A percentile compares a stretch with the other conserved stretches of the same genome.
Conservation (phyloP, 139 green algal species). For the Pedinophyceae sp. region DNA sequence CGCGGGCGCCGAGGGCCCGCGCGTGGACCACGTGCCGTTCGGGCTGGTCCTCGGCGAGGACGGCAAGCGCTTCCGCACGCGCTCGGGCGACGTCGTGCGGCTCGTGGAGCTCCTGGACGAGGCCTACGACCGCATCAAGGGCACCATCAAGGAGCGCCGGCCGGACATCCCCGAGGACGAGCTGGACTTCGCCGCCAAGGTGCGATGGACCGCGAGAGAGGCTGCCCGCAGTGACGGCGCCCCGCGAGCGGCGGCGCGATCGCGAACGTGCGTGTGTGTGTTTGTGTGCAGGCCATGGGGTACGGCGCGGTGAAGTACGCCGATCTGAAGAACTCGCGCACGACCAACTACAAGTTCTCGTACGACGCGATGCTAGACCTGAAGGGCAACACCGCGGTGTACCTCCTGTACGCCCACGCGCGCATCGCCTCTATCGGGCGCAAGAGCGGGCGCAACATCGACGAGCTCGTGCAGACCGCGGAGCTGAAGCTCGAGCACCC, state of each 20-base stretch:
- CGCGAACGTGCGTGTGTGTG: no score
- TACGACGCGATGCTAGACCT: slow-evolving; percentile 79
- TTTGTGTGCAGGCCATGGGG: slow-evolving; percentile 1
- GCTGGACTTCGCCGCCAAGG: no score
- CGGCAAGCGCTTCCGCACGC: slow-evolving; percentile 74
- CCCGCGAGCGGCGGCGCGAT: no score
- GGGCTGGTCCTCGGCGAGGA: slow-evolving; percentile 92
- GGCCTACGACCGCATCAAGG: slow-evolving; percentile 47
- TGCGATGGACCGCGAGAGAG: no score
- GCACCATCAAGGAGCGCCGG: slow-evolving; percentile 39
- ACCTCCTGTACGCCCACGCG: slow-evolving; percentile 93
- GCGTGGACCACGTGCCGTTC: slow-evolving; percentile 86
- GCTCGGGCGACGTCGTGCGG: slow-evolving; percentile 43
- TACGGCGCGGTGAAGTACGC: slow-evolving; percentile 96
- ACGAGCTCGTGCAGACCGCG: background rate
- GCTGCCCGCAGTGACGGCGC: no score
- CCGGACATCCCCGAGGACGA: slow-evolving; percentile 27
- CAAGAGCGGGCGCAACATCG: slow-evolving; percentile 33
- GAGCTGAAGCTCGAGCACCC: slow-evolving; percentile 24
- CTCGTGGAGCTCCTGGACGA: slow-evolving; percentile 94
- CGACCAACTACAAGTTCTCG: slow-evolving; percentile 77
- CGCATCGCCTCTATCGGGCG: slow-evolving; percentile 67
- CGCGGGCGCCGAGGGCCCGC: slow-evolving; percentile 5
- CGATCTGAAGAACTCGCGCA: slow-evolving; percentile 86
- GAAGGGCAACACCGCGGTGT: slow-evolving; percentile 94